phyloP scores from a whole-genome alignment of 2,329 filamentous ascomycete genomes.

The Lasiodiplodia theobromae region DNA sequence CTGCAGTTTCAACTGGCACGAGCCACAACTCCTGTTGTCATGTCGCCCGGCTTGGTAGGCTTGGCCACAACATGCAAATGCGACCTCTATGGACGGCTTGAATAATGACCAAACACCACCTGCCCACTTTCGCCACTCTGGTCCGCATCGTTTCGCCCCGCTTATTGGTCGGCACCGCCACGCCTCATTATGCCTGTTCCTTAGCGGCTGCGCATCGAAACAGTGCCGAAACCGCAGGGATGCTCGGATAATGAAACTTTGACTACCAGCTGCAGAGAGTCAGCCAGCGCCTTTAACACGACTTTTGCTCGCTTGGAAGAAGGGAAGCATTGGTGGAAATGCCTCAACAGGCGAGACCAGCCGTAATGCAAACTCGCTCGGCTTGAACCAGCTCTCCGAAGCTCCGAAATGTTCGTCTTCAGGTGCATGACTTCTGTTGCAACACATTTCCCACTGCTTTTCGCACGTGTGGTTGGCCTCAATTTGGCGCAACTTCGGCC shows the following conservation, averaged over 20 bases:
- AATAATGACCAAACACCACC: neutral
- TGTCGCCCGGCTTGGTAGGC: conserved; percentile 4
- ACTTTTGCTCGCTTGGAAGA: neutral
- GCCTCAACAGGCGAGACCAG: neutral
- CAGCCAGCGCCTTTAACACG: neutral
- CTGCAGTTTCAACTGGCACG: conserved; percentile 5
- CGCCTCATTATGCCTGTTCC: neutral
- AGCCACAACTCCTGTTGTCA: conserved; percentile 10
- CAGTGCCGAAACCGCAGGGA: neutral
- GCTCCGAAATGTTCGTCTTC: neutral
- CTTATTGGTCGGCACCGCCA: conserved; percentile 22
- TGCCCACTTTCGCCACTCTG: neutral
- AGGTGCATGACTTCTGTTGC: neutral
- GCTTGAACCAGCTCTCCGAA: neutral
- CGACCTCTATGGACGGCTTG: neutral
- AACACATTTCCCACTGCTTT: neutral
- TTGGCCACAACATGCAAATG: neutral
- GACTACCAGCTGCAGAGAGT: neutral
- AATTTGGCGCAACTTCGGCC: conserved; percentile 1
- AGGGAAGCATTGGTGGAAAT: neutral
- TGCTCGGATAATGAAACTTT: neutral
- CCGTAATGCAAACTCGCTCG: neutral
- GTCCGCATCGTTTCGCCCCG: neutral
- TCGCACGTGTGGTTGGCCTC: conserved; percentile 12
- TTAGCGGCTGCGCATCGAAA: neutral